Conservation (phyloP, 106 monocot species). For the Dendrobium chrysotoxum region DNA sequence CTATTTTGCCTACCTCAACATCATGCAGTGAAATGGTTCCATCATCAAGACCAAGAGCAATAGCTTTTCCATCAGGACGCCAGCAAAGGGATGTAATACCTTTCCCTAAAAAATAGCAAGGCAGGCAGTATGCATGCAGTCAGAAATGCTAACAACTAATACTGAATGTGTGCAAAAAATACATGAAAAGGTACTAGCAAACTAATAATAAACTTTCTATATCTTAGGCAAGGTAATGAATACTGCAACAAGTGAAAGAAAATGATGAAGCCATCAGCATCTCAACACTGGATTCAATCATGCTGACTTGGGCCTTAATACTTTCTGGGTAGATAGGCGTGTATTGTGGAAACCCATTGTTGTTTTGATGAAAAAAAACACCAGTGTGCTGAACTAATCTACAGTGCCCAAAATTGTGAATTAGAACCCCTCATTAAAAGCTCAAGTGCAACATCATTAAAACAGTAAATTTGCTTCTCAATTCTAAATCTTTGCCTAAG, state of each 20-base stretch:
- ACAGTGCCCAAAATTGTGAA: background rate
- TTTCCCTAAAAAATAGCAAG: conserved; percentile 39
- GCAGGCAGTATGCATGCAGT: background rate
- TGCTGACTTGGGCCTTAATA: background rate
- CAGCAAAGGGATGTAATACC: conserved; percentile 86
- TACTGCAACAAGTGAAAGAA: background rate
- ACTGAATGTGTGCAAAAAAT: background rate
- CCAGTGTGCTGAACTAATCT: background rate
- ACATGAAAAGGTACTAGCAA: background rate
- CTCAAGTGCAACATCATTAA: background rate
- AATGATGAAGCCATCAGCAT: background rate
- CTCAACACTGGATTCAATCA: background rate
- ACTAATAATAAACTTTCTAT: background rate
- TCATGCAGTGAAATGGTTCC: conserved; percentile 81
- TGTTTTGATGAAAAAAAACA: background rate
- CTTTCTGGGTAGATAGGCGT: background rate
- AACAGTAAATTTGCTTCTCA: background rate
- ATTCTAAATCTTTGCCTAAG: too few relatives aligned
- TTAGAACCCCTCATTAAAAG: background rate
- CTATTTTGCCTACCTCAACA: conserved; percentile 62
- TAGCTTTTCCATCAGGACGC: conserved; percentile 92
- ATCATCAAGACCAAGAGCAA: conserved; percentile 94
- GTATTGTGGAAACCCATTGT: background rate
- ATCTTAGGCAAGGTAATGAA: background rate
- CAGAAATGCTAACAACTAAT: background rate